Evolutionary conservation across 768 basidiomycete genomes (phyloP).

Genomic region (Xerocomus potaroensis): DNA sequence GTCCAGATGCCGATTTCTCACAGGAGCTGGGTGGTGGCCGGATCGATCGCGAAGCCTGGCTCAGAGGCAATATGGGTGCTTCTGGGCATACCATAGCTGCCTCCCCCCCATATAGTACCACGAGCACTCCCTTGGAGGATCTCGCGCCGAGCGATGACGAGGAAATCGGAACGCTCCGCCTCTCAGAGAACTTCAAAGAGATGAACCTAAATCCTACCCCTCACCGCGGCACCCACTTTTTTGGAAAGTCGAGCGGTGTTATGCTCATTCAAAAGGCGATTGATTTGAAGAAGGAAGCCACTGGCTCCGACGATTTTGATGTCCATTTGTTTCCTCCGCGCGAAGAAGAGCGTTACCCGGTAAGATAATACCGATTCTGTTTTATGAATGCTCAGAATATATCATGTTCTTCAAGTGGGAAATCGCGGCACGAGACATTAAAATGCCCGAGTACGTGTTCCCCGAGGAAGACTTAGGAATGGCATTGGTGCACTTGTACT

Average conservation of each 20-base stretch:
- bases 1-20: slow-evolving; percentile 59
- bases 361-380: slow-evolving; percentile 14
- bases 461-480: slow-evolving; percentile 48
- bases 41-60: slow-evolving; percentile 39
- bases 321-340: neutral
- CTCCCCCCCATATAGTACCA: slow-evolving; percentile 7
- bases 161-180: slow-evolving; percentile 18
- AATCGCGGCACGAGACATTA: slow-evolving; percentile 14
- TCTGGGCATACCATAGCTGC: slow-evolving; percentile 14
- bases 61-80: slow-evolving; percentile 11
- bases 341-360: slow-evolving; percentile 16
- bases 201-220: slow-evolving; percentile 11
- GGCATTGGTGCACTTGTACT: slow-evolving; percentile 61
- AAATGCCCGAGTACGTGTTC: slow-evolving; percentile 37
- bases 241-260: slow-evolving; percentile 41
- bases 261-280: slow-evolving; percentile 45
- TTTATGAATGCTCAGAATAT: neutral
- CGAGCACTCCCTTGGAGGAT: slow-evolving; percentile 14
- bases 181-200: slow-evolving; percentile 23
- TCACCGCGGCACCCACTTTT: slow-evolving; percentile 24
- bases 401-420: slow-evolving; percentile 25
- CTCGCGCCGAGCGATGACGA: slow-evolving; percentile 29
- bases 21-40: slow-evolving; percentile 47
- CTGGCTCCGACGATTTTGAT: slow-evolving; percentile 32
- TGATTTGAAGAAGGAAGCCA: slow-evolving; percentile 55